Evolutionary conservation across 805 yeast species (phyloP).

Genomic region (Yarrowia keelungensis): DNA sequence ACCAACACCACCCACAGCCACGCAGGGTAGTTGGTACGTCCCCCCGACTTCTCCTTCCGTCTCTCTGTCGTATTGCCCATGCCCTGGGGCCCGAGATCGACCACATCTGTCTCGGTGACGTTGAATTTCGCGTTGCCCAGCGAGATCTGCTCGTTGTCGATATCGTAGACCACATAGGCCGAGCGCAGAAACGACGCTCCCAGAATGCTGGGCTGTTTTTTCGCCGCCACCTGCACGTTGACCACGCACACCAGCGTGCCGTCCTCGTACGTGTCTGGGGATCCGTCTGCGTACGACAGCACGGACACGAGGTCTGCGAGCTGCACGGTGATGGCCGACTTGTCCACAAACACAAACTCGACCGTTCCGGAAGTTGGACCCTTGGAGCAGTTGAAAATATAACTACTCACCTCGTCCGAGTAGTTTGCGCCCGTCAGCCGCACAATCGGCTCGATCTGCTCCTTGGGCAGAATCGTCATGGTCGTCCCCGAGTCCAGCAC

Average conservation of each 20-base stretch:
- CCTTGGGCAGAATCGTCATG: slow-evolving; percentile 54
- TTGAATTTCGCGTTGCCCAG: slow-evolving; percentile 5
- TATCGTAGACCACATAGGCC: slow-evolving; percentile 19
- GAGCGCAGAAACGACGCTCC: slow-evolving; percentile 29
- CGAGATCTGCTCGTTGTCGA: slow-evolving; percentile 14
- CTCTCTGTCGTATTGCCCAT: not conserved
- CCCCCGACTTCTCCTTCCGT: not conserved
- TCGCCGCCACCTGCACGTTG: not conserved
- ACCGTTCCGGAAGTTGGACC: slow-evolving; percentile 48
- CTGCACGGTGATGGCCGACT: slow-evolving; percentile 88
- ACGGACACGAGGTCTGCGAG: slow-evolving; percentile 66
- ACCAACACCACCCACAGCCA: not conserved
- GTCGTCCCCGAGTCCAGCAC: slow-evolving; percentile 64
- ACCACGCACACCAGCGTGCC: slow-evolving; percentile 19
- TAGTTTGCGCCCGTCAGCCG: slow-evolving; percentile 67
- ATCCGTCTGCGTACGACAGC: slow-evolving; percentile 1
- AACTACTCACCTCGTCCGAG: slow-evolving; percentile 50
- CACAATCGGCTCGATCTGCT: slow-evolving; percentile 43
- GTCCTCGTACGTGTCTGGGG: slow-evolving; percentile 4
- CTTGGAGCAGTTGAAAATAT: slow-evolving; percentile 47
- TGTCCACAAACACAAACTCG: slow-evolving; percentile 79
- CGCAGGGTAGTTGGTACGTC: too few relatives aligned
- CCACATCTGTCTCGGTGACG: not conserved
- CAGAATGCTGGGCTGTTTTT: not conserved
- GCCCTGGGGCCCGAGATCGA: slow-evolving; percentile 5